These are phyloP conservation scores for Colletotrichum liriopes DNA, from an alignment of 2,329 filamentous ascomycete genomes.

Conservation along the genomic window DNA sequence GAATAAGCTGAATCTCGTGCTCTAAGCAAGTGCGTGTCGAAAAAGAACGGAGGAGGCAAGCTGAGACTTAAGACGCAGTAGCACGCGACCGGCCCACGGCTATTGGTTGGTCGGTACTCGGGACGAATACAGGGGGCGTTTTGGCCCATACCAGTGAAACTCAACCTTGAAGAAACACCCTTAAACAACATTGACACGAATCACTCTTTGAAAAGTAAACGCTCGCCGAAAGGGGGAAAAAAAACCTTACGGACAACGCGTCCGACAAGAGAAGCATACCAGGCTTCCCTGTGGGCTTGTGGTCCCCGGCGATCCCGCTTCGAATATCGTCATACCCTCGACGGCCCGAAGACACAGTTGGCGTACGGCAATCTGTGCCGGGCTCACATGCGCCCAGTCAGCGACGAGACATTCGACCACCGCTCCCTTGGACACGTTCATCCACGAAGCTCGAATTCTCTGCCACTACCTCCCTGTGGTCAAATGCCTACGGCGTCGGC, in stretches of 20 bases:
- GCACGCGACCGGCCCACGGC: conserved; percentile 33
- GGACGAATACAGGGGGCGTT: conserved; percentile 39
- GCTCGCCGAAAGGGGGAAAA: background rate
- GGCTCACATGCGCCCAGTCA: conserved; percentile 33
- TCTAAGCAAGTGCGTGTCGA: conserved; percentile 1
- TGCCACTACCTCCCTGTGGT: background rate
- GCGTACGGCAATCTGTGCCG: conserved; percentile 34
- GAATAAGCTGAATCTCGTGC: background rate
- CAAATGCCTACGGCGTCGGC: conserved; percentile 35
- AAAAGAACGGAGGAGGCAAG: conserved; percentile 2
- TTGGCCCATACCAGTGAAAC: conserved; percentile 40
- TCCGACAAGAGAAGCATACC: conserved; percentile 15
- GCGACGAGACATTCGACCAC: conserved; percentile 10
- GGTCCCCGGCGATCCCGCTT: background rate
- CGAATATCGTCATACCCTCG: conserved; percentile 15
- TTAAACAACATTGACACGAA: conserved; percentile 22
- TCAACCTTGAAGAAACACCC: conserved; percentile 35
- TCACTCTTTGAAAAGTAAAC: conserved; percentile 10
- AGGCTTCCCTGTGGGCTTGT: conserved; percentile 17
- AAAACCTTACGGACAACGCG: conserved; percentile 29
- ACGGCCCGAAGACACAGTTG: conserved; percentile 13
- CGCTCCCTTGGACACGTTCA: conserved; percentile 18
- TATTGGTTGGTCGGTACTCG: conserved; percentile 35
- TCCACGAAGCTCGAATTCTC: background rate
- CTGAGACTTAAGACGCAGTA: conserved; percentile 34